Conservation (phyloP, 1,284 basidiomycete genomes). For the Neotropicomus parvogracilis region DNA sequence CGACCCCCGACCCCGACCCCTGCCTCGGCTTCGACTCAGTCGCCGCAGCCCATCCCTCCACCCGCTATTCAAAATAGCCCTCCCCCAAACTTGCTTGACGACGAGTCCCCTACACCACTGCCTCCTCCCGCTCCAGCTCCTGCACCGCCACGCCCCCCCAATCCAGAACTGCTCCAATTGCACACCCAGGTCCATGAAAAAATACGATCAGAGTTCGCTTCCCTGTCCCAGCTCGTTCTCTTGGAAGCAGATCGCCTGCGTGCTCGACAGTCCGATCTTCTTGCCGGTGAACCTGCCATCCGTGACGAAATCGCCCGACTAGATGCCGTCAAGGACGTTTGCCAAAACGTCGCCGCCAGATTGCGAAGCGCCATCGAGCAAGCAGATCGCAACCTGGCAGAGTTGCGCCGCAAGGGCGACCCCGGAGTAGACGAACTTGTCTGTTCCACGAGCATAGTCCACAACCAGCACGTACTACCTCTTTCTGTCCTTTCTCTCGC, state of each 20-base stretch:
- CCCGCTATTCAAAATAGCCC: conserved; percentile 29
- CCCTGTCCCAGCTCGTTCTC: conserved; percentile 61
- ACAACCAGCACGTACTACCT: conserved; percentile 79
- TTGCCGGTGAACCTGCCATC: conserved; percentile 88
- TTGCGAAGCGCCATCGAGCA: conserved; percentile 59
- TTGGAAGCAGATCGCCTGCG: conserved; percentile 74
- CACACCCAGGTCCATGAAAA: conserved; percentile 79
- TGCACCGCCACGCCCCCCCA: conserved; percentile 81
- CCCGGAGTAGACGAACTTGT: conserved; percentile 90
- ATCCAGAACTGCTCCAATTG: conserved; percentile 82
- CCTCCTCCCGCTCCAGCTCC: conserved; percentile 34
- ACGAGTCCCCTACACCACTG: conserved; percentile 38
- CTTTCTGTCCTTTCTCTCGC: conserved; percentile 8
- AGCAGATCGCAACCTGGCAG: conserved; percentile 65
- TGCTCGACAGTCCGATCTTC: conserved; percentile 78
- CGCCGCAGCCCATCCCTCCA: conserved; percentile 14
- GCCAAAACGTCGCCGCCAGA: conserved; percentile 70
- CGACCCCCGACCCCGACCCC: conserved; percentile 14
- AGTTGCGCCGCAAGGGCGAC: conserved; percentile 71
- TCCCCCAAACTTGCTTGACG: conserved; percentile 50
- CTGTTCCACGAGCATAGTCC: conserved; percentile 91
- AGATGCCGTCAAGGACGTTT: conserved; percentile 92
- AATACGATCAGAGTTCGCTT: conserved; percentile 64
- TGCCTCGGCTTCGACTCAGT: conserved; percentile 15
- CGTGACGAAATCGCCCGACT: conserved; percentile 95